A percentile compares a stretch with the other conserved stretches of the same genome.
phyloP scores from a whole-genome alignment of 495 filamentous ascomycete species.

The Parachaetomium inaequale region DNA sequence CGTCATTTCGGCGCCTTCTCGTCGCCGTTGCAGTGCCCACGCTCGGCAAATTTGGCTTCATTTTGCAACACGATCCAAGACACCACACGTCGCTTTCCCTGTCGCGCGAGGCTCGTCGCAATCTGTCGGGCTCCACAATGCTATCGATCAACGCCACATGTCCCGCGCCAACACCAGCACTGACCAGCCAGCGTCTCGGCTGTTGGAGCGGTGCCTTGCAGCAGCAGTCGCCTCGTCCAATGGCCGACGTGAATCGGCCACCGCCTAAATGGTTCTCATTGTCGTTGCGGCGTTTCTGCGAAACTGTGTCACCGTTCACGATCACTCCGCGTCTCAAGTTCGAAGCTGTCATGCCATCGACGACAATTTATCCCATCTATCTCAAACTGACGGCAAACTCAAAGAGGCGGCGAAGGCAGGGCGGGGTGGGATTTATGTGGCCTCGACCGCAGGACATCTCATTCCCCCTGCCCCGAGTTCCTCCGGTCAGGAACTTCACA shows the following conservation, averaged over 20 bases:
- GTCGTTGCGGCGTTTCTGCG: neutral
- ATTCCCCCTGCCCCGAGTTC: no score
- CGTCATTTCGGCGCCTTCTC: conserved; percentile 17
- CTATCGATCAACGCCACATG: conserved; percentile 9
- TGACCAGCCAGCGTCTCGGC: neutral
- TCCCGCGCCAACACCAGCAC: neutral
- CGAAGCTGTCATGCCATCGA: neutral
- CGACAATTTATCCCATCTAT: neutral
- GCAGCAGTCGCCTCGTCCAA: neutral
- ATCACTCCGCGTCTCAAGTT: neutral
- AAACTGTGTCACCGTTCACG: neutral
- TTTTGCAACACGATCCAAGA: conserved; percentile 8
- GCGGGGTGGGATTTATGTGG: no score
- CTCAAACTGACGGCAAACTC: neutral
- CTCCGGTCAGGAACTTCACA: no score
- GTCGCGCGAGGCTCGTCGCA: conserved; percentile 6
- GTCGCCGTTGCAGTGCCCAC: conserved; percentile 17
- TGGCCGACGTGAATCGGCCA: neutral
- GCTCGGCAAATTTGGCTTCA: conserved; percentile 17
- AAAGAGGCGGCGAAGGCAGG: neutral
- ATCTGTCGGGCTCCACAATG: conserved; percentile 13
- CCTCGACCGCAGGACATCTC: no score
- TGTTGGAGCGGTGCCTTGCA: conserved; percentile 20
- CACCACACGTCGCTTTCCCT: conserved; percentile 2
- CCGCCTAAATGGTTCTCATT: neutral